phyloP scores from a whole-genome alignment of 163 green algal species.

The Scenedesmus sp. region DNA sequence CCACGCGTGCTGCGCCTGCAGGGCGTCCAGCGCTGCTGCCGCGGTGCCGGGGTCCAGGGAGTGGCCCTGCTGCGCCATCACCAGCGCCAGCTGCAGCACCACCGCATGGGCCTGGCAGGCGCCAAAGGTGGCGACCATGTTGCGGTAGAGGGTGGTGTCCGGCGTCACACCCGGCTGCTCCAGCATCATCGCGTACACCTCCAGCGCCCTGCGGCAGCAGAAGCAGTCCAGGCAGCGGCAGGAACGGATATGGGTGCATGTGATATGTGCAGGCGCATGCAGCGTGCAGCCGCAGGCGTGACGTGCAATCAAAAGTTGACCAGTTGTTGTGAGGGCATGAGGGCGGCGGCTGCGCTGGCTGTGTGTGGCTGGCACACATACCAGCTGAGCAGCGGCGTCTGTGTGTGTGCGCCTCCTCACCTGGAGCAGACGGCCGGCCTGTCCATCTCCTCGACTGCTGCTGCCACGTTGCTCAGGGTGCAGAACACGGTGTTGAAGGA shows the following conservation, averaged over 20 bases:
- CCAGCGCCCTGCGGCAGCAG: conserved; percentile 17
- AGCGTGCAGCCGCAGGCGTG: background rate
- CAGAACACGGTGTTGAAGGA: conserved; percentile 49
- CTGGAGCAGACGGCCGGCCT: background rate
- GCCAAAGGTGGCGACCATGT: conserved; percentile 35
- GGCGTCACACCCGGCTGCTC: conserved; percentile 26
- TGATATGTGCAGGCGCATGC: background rate
- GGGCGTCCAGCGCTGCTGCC: conserved; percentile 6
- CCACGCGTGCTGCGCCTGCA: conserved; percentile 43
- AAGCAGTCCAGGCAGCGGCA: background rate
- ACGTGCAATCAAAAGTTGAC: background rate
- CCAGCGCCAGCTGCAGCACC: conserved; percentile 22
- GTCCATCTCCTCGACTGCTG: conserved; percentile 9
- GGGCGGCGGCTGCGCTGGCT: no score
- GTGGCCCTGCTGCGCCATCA: conserved; percentile 18
- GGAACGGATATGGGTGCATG: background rate
- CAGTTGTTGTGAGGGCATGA: no score
- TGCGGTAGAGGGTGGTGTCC: conserved; percentile 40
- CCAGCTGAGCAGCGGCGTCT: background rate
- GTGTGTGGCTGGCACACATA: no score
- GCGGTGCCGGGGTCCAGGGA: conserved; percentile 25
- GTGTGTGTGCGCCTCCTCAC: background rate
- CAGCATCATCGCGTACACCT: conserved; percentile 35
- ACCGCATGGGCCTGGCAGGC: conserved; percentile 37
- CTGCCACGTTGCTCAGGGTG: conserved; percentile 36